Evolutionary conservation across 352 stramenopile species (phyloP).

Genomic region (Aphanomyces cochlioides): DNA sequence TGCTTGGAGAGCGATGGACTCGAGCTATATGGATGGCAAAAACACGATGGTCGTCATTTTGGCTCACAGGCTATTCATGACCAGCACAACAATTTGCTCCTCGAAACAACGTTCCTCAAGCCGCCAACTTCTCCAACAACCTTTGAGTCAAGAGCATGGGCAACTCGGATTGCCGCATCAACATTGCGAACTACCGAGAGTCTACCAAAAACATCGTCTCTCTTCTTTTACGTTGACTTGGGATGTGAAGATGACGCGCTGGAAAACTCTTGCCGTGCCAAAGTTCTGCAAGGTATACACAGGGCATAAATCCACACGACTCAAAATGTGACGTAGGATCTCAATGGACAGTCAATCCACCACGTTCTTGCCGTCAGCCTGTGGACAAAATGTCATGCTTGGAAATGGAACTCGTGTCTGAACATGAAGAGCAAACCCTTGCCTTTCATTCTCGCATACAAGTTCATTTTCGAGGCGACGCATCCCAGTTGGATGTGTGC

Average conservation of each 20-base stretch:
- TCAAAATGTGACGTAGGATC: neutral
- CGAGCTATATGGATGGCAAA: constrained; percentile 74
- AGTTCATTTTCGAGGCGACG: constrained; percentile 21
- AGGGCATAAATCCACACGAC: neutral
- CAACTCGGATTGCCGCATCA: constrained; percentile 10
- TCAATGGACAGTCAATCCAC: no score
- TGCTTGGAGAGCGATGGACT: constrained; percentile 73
- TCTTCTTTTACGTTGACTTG: constrained; percentile 80
- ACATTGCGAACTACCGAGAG: constrained; percentile 1
- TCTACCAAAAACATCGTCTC: constrained; percentile 33
- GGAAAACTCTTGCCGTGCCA: constrained; percentile 45
- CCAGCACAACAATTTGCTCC: constrained; percentile 63
- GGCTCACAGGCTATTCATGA: constrained; percentile 62
- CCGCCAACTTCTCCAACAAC: neutral
- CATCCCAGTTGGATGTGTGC: neutral
- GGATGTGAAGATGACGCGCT: constrained; percentile 66
- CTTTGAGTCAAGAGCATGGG: constrained; percentile 12
- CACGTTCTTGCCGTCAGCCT: constrained; percentile 1
- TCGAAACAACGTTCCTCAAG: constrained; percentile 61
- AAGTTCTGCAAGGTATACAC: neutral
- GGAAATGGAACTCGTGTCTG: constrained; percentile 8
- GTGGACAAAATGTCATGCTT: constrained; percentile 4
- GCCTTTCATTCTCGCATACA: constrained; percentile 11
- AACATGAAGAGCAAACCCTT: neutral
- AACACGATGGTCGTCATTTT: constrained; percentile 65